Evolutionary conservation across 2,329 filamentous ascomycete species (phyloP).

Genomic region (Colletotrichum camelliae): DNA sequence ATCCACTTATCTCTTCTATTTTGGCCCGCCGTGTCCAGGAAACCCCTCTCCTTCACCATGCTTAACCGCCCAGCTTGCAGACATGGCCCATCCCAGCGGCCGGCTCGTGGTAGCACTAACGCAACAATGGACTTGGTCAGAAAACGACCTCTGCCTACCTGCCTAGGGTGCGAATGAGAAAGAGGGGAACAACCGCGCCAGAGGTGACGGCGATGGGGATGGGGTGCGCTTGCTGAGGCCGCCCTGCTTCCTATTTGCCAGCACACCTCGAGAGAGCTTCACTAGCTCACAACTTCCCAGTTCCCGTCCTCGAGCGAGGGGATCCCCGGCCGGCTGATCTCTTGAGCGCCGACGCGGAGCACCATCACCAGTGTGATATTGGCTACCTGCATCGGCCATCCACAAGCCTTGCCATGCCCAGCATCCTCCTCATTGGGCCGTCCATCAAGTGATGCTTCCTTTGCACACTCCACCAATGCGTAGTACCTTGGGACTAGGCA

Average conservation of each 20-base stretch:
- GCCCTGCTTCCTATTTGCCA: slow-evolving; percentile 14
- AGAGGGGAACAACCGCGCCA: slow-evolving; percentile 4
- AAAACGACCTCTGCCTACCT: not conserved
- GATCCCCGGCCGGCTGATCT: slow-evolving; percentile 13
- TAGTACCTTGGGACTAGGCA: not conserved
- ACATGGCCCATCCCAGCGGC: slow-evolving; percentile 17
- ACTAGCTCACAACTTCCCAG: not conserved
- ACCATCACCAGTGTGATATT: slow-evolving; percentile 22
- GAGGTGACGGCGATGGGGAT: slow-evolving; percentile 1
- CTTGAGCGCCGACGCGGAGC: slow-evolving; percentile 7
- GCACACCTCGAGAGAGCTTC: not conserved
- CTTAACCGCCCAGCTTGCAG: slow-evolving; percentile 22
- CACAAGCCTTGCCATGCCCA: slow-evolving; percentile 11
- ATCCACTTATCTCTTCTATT: slow-evolving; percentile 12
- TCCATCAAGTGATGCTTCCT: slow-evolving; percentile 14
- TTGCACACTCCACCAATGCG: slow-evolving; percentile 7
- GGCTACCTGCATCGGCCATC: slow-evolving; percentile 20
- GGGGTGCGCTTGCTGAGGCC: not conserved
- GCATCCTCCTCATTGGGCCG: slow-evolving; percentile 15
- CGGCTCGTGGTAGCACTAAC: slow-evolving; percentile 16
- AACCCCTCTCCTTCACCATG: slow-evolving; percentile 21
- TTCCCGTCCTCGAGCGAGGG: slow-evolving; percentile 5
- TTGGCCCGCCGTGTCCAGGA: slow-evolving; percentile 1
- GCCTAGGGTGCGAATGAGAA: not conserved
- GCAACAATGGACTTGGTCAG: slow-evolving; percentile 1